A percentile compares a stretch with the other conserved stretches of the same genome.
phyloP scores from a whole-genome alignment of 83 land plant species.

The Isoetes engelmannii region DNA sequence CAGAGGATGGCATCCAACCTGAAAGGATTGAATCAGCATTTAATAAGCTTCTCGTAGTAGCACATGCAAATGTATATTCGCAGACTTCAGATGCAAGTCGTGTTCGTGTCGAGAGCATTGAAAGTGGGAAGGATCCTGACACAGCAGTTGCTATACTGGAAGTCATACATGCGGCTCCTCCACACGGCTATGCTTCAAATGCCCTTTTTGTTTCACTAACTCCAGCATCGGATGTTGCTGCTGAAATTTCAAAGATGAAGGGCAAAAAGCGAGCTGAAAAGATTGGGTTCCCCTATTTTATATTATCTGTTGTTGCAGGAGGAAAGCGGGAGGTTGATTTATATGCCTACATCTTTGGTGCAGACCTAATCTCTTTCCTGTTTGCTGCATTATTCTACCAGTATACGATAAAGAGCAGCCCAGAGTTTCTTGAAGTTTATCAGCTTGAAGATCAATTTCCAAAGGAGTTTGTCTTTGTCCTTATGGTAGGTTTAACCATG shows the following conservation, averaged over 20 bases:
- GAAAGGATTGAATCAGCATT: conserved; percentile 85
- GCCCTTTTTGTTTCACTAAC: conserved; percentile 57
- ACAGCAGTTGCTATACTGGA: conserved; percentile 82
- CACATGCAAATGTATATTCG: conserved; percentile 39
- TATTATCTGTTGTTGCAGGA: conserved; percentile 83
- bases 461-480: conserved; percentile 79
- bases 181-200: conserved; percentile 30
- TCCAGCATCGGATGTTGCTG: conserved; percentile 93
- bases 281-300: conserved; percentile 70
- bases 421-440: conserved; percentile 72
- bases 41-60: conserved; percentile 55
- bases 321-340: conserved; percentile 91
- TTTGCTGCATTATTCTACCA: conserved; percentile 88
- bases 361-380: conserved; percentile 81
- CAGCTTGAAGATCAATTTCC: conserved; percentile 97
- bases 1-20: conserved; percentile 94
- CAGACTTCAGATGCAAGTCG: conserved; percentile 27
- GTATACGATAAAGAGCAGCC: conserved; percentile 63
- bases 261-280: conserved; percentile 47
- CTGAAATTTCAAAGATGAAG: conserved; percentile 54
- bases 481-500: conserved; percentile 55
- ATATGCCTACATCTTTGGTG: conserved; percentile 90
- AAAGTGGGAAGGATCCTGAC: conserved; percentile 56
- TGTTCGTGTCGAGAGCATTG: conserved; percentile 92
- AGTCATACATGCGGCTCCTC: conserved; percentile 80